Evolutionary conservation across 2,329 filamentous ascomycete genomes (phyloP).

Genomic region (Fusarium kyushuense): DNA sequence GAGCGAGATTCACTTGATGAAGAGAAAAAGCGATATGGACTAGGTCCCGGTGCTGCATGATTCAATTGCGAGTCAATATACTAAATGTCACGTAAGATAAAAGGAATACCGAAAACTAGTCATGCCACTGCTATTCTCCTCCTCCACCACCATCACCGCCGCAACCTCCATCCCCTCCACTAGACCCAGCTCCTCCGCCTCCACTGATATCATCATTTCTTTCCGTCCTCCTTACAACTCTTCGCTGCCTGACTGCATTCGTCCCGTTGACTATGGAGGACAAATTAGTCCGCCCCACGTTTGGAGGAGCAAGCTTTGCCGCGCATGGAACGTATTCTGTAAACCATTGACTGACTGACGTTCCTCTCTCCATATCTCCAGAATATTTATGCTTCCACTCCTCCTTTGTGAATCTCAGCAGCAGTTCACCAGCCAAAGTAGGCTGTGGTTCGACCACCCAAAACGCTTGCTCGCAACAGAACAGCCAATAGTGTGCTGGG

Average conservation of each 20-base stretch:
- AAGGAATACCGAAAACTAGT: no score
- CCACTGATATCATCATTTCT: neutral
- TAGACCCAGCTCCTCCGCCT: neutral
- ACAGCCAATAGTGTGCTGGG: constrained; percentile 1
- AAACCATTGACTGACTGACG: neutral
- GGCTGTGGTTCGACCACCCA: constrained; percentile 2
- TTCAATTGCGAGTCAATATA: no score
- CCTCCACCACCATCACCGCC: neutral
- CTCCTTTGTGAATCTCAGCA: neutral
- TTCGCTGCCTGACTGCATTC: neutral
- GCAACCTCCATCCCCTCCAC: neutral
- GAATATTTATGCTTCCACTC: neutral
- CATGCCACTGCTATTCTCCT: neutral
- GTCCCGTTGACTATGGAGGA: neutral
- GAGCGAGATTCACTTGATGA: no score
- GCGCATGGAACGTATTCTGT: neutral
- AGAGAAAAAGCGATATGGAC: no score
- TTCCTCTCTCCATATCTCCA: neutral
- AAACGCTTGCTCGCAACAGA: neutral
- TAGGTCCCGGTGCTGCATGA: no score
- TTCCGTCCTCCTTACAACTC: neutral
- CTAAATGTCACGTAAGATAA: no score
- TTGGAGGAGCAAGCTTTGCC: neutral
- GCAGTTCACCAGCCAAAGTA: fast-evolving
- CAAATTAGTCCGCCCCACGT: neutral